phyloP scores from a whole-genome alignment of 805 yeast genomes.

The Schwanniomyces polymorphus region DNA sequence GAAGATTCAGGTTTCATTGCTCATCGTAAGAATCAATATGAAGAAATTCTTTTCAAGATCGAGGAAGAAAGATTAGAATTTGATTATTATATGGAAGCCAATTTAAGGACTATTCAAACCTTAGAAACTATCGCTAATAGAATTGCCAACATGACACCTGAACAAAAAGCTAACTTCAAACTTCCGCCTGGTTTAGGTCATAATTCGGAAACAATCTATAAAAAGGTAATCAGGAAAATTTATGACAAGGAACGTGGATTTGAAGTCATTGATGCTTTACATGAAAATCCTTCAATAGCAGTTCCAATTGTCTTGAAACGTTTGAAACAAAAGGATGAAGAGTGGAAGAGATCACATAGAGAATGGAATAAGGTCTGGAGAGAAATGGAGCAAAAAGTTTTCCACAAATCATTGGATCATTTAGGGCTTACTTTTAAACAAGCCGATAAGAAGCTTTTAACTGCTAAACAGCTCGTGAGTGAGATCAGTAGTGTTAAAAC shows the following conservation, averaged over 20 bases:
- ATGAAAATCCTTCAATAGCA: constrained; percentile 92
- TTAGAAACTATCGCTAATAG: constrained; percentile 93
- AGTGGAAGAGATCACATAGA: constrained; percentile 96
- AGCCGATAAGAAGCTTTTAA: constrained; percentile 87
- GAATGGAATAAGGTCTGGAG: constrained; percentile 99
- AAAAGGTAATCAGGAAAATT: constrained; percentile 86
- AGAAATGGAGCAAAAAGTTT: constrained; percentile 93
- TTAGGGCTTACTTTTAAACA: constrained; percentile 95
- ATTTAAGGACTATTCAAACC: constrained; percentile 91
- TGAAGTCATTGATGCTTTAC: constrained; percentile 94
- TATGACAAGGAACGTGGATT: constrained; percentile 94
- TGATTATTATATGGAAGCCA: constrained; percentile 93
- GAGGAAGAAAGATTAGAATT: constrained; percentile 98
- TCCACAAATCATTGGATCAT: constrained; percentile 91
- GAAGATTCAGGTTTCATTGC: constrained; percentile 99
- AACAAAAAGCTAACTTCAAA: constrained; percentile 82
- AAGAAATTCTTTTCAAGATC: constrained; percentile 89
- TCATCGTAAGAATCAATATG: constrained; percentile 97
- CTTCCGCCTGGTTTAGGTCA: constrained; percentile 94
- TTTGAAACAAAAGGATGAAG: constrained; percentile 96
- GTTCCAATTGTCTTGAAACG: constrained; percentile 91
- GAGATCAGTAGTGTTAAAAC: constrained; percentile 91
- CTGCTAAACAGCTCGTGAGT: constrained; percentile 85
- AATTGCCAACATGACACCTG: constrained; percentile 87
- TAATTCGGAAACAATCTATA: constrained; percentile 86